Conservation (phyloP, 176 grass and related monocot species). For the Triticum aestivum region IWGSC_CS_RefSeq_v2.1 NC_057794.1:571592021-571592520, state of each 20-base stretch:
- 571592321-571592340: conserved; percentile 67
- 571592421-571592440: conserved; percentile 59
- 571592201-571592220: not conserved
- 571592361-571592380: conserved; percentile 76
- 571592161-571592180: not conserved
- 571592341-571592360: conserved; percentile 79
- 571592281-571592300: conserved; percentile 64
- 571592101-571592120: conserved; percentile 34
- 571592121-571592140: conserved; percentile 18
- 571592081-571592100: conserved; percentile 26
- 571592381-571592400: conserved; percentile 72
- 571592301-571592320: conserved; percentile 89
- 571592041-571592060: not conserved
- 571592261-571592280: conserved; percentile 28
- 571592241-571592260: conserved; percentile 31
- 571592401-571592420: conserved; percentile 71
- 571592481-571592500: conserved; percentile 47
- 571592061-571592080: conserved; percentile 13
- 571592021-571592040: not conserved
- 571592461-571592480: conserved; percentile 67
- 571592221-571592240: conserved; percentile 36
- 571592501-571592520: not conserved
- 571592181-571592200: not conserved
- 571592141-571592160: conserved; percentile 25
- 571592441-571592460: conserved; percentile 46